phyloP scores from a whole-genome alignment of 2,329 filamentous ascomycete species.

The Fusarium sp. region DNA sequence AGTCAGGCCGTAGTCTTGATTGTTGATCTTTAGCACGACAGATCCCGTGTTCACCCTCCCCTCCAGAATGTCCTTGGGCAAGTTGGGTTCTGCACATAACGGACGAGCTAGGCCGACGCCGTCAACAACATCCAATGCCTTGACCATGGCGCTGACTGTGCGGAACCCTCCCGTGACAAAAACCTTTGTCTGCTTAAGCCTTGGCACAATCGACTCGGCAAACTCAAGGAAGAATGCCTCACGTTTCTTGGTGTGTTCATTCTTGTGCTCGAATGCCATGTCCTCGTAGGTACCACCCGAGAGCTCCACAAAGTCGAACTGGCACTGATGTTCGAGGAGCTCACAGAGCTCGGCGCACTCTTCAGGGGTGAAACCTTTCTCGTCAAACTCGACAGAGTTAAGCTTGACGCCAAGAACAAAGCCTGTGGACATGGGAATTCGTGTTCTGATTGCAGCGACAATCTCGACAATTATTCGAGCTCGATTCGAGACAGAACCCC shows the following conservation, averaged over 20 bases:
- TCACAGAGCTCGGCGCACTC: conserved; percentile 63
- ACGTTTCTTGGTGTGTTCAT: conserved; percentile 65
- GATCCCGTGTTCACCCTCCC: conserved; percentile 48
- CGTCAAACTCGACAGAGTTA: conserved; percentile 68
- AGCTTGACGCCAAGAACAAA: conserved; percentile 68
- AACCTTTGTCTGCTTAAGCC: conserved; percentile 62
- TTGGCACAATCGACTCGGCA: conserved; percentile 62
- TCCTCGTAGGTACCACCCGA: conserved; percentile 71
- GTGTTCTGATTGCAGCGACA: conserved; percentile 49
- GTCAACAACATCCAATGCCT: conserved; percentile 67
- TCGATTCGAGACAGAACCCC: conserved; percentile 58
- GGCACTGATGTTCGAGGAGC: conserved; percentile 57
- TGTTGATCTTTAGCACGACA: too few species aligned
- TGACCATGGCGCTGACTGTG: conserved; percentile 67
- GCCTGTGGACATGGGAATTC: conserved; percentile 37
- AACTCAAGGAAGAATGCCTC: conserved; percentile 73
- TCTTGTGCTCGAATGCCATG: conserved; percentile 62
- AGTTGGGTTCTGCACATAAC: conserved; percentile 37
- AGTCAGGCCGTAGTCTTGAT: too few species aligned
- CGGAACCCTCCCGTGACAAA: conserved; percentile 72
- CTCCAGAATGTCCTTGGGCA: conserved; percentile 43
- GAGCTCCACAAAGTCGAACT: conserved; percentile 70
- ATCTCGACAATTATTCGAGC: conserved; percentile 60
- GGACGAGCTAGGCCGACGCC: conserved; percentile 67
- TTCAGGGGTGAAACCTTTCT: conserved; percentile 63